phyloP scores from a whole-genome alignment of 1,284 basidiomycete species.

The Cutaneotrichosporon spelunceum region DNA sequence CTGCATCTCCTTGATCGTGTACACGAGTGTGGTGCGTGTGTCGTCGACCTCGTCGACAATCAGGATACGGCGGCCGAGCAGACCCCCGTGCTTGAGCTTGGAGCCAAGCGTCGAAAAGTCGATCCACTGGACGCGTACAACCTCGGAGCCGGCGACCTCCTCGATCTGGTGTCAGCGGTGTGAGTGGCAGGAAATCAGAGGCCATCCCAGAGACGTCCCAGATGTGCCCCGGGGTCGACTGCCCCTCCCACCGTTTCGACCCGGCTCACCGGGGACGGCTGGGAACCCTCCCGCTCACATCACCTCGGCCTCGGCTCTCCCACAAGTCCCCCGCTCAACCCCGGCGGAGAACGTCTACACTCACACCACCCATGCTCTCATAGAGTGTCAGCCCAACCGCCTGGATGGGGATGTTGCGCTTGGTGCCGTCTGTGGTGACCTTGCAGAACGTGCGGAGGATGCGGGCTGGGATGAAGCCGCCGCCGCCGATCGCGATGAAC shows the following conservation, averaged over 20 bases:
- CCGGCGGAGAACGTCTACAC: no score
- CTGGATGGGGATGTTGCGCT: conserved; percentile 77
- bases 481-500: conserved; percentile 51
- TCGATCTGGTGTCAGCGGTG: conserved; percentile 53
- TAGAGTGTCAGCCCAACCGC: conserved; percentile 92
- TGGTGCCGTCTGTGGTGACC: conserved; percentile 58
- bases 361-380: conserved; percentile 69
- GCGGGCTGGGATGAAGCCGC: conserved; percentile 91
- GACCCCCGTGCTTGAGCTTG: conserved; percentile 49
- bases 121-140: conserved; percentile 84
- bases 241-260: background rate
- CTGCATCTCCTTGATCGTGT: conserved; percentile 78
- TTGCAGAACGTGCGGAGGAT: conserved; percentile 89
- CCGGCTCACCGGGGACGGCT: background rate
- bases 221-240: no score
- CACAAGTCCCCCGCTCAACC: no score
- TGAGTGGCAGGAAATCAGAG: no score
- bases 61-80: conserved; percentile 73
- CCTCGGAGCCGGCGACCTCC: conserved; percentile 76
- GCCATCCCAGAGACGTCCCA: no score
- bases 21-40: conserved; percentile 85
- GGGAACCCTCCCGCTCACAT: no score
- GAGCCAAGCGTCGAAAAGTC: conserved; percentile 55
- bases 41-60: conserved; percentile 95
- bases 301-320: no score